Percentiles rank a stretch among this genome's conserved stretches.
Conservation (phyloP, 2,329 filamentous ascomycete species). For the Calonectria pseudoturangicola region DNA sequence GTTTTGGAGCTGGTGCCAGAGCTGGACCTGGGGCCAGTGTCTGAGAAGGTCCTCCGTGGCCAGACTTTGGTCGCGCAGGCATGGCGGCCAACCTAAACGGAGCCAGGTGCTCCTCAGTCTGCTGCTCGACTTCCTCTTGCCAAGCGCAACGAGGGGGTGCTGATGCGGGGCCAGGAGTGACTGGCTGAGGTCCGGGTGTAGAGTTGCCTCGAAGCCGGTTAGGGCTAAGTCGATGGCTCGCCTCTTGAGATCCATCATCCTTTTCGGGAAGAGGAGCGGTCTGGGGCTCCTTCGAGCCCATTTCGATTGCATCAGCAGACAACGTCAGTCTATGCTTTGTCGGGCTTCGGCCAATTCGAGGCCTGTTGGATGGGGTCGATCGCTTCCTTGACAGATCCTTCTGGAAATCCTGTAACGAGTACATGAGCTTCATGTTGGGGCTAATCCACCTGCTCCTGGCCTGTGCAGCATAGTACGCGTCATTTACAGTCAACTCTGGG, state of each 20-base stretch:
- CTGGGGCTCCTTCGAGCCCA: conserved; percentile 72
- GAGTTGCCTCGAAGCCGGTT: conserved; percentile 72
- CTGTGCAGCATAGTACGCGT: conserved; percentile 88
- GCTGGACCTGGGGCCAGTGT: conserved; percentile 39
- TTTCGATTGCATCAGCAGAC: conserved; percentile 75
- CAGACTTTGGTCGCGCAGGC: conserved; percentile 61
- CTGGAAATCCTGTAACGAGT: conserved; percentile 89
- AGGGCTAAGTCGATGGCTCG: conserved; percentile 63
- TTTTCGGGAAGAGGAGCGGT: conserved; percentile 77
- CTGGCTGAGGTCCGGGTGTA: conserved; percentile 68
- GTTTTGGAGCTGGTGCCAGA: conserved; percentile 8
- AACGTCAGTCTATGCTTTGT: conserved; percentile 77
- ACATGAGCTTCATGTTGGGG: conserved; percentile 94
- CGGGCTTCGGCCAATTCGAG: conserved; percentile 71
- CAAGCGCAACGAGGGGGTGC: conserved; percentile 79
- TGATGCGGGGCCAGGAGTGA: conserved; percentile 79
- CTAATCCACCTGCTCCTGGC: conserved; percentile 90
- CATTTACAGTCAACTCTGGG: conserved; percentile 84
- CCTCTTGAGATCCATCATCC: conserved; percentile 64
- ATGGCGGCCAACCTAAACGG: conserved; percentile 52
- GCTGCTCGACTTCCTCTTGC: conserved; percentile 68
- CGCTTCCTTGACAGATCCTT: conserved; percentile 75
- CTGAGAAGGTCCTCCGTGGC: conserved; percentile 47
- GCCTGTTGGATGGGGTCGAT: conserved; percentile 67
- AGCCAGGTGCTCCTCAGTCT: conserved; percentile 47